Evolutionary conservation across 1,284 basidiomycete species (phyloP).

Genomic region (Peniophora sp.): DNA sequence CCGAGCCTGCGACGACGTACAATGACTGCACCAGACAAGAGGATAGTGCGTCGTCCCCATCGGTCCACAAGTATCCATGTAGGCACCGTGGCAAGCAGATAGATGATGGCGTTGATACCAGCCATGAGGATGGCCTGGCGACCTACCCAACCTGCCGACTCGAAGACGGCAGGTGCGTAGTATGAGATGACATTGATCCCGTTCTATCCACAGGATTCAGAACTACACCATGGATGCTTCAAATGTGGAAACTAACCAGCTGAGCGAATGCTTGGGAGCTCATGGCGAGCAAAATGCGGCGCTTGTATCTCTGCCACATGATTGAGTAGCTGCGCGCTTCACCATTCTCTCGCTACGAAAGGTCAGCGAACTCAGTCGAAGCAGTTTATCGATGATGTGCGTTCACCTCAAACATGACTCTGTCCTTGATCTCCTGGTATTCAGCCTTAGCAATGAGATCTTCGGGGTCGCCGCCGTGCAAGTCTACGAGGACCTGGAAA

Average conservation of each 20-base stretch:
- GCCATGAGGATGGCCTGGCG: constrained; percentile 96
- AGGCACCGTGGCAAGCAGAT: constrained; percentile 76
- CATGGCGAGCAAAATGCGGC: constrained; percentile 92
- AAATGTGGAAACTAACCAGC: constrained; percentile 46
- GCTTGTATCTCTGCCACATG: constrained; percentile 88
- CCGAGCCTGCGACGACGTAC: constrained; percentile 35
- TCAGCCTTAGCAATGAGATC: constrained; percentile 73
- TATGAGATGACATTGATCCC: constrained; percentile 94
- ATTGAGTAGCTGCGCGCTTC: constrained; percentile 75
- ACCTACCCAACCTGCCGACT: constrained; percentile 97
- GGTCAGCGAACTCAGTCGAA: constrained; percentile 1
- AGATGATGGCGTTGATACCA: constrained; percentile 88
- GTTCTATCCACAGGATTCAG: constrained; percentile 42
- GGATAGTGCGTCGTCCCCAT: constrained; percentile 84
- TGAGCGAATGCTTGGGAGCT: constrained; percentile 96
- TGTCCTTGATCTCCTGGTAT: constrained; percentile 89
- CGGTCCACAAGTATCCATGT: constrained; percentile 94
- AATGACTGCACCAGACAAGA: constrained; percentile 86
- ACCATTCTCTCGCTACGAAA: constrained; percentile 54
- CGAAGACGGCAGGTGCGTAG: constrained; percentile 71
- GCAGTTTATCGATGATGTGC: not conserved
- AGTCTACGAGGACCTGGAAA: constrained; percentile 81
- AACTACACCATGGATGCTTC: not conserved
- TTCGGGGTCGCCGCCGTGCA: constrained; percentile 82
- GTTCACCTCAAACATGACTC: constrained; percentile 73